A percentile compares a stretch with the other conserved stretches of the same genome.
phyloP scores from a whole-genome alignment of 768 basidiomycete species.

The Trametes sanguinea region DNA sequence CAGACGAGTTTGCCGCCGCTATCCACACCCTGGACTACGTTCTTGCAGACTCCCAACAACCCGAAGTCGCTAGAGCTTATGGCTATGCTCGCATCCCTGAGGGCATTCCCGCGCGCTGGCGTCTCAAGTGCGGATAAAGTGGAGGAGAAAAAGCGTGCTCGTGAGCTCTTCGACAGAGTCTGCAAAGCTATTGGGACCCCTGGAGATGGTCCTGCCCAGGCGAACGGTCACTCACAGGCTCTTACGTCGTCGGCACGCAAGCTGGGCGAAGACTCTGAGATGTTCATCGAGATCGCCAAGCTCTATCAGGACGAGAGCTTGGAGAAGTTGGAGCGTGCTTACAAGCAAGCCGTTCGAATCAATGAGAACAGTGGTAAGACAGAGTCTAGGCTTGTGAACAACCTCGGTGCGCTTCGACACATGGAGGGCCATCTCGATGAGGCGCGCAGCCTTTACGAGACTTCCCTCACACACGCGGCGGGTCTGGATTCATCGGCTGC shows the following conservation, averaged over 20 bases:
- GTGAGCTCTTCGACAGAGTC: conserved; percentile 81
- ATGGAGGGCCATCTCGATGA: conserved; percentile 59
- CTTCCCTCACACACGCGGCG: conserved; percentile 62
- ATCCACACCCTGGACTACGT: conserved; percentile 82
- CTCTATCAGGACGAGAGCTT: conserved; percentile 84
- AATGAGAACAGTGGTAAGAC: conserved; percentile 48
- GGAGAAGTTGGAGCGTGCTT: conserved; percentile 71
- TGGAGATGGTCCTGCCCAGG: conserved; percentile 50
- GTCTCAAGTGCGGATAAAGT: conserved; percentile 71
- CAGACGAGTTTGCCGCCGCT: conserved; percentile 82
- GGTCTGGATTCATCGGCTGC: conserved; percentile 46
- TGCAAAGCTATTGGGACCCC: conserved; percentile 58
- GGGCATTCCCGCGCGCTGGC: conserved; percentile 80
- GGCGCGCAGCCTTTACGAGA: conserved; percentile 70
- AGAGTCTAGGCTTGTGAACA: conserved; percentile 77
- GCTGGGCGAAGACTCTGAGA: conserved; percentile 77
- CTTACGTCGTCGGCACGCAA: conserved; percentile 44
- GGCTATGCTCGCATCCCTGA: conserved; percentile 86
- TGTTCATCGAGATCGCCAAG: conserved; percentile 89
- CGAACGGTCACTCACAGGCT: conserved; percentile 25
- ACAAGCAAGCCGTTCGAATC: conserved; percentile 72
- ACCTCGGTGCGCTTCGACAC: conserved; percentile 75
- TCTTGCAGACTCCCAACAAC: conserved; percentile 62
- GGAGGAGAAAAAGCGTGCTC: conserved; percentile 71
- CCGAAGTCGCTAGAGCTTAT: conserved; percentile 80